phyloP scores from a whole-genome alignment of 495 filamentous ascomycete genomes.

The Ramalina intermedia region DNA sequence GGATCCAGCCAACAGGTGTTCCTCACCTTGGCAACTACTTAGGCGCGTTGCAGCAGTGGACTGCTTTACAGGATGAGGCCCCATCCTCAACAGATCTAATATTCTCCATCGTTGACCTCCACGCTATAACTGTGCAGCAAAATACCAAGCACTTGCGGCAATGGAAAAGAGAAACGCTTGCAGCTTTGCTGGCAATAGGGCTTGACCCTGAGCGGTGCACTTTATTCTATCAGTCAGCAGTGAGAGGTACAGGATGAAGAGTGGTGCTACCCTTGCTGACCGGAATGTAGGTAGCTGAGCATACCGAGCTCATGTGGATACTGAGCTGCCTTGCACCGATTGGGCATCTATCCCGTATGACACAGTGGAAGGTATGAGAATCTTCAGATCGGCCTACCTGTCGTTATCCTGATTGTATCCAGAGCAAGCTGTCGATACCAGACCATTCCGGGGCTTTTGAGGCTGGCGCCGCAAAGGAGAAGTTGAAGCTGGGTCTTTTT shows the following conservation, averaged over 20 bases:
- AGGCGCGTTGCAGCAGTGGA: slow-evolving; percentile 82
- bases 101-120: slow-evolving; percentile 81
- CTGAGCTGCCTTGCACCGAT: slow-evolving; percentile 76
- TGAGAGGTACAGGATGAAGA: slow-evolving; percentile 18
- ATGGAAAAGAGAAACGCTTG: slow-evolving; percentile 60
- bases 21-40: slow-evolving; percentile 97
- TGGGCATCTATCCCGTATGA: slow-evolving; percentile 88
- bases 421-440: slow-evolving; percentile 56
- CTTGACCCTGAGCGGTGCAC: slow-evolving; percentile 57
- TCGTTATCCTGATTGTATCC: slow-evolving; percentile 5
- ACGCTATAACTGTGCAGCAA: slow-evolving; percentile 75
- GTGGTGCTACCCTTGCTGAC: not conserved
- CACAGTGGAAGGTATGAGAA: slow-evolving; percentile 79
- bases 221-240: slow-evolving; percentile 74
- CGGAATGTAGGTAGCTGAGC: slow-evolving; percentile 47
- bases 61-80: slow-evolving; percentile 53
- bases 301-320: slow-evolving; percentile 92
- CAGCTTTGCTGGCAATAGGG: slow-evolving; percentile 70
- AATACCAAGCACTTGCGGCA: slow-evolving; percentile 37
- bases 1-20: slow-evolving; percentile 88
- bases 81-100: slow-evolving; percentile 42
- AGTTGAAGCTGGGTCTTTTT: slow-evolving; percentile 79
- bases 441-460: slow-evolving; percentile 40
- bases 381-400: not conserved
- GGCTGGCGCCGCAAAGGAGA: slow-evolving; percentile 30